Evolutionary conservation across 192 early-diverging fungal species (phyloP), one percentile per base, ranked within the genome.

Genomic region (Rhizophagus sp.): DNA sequence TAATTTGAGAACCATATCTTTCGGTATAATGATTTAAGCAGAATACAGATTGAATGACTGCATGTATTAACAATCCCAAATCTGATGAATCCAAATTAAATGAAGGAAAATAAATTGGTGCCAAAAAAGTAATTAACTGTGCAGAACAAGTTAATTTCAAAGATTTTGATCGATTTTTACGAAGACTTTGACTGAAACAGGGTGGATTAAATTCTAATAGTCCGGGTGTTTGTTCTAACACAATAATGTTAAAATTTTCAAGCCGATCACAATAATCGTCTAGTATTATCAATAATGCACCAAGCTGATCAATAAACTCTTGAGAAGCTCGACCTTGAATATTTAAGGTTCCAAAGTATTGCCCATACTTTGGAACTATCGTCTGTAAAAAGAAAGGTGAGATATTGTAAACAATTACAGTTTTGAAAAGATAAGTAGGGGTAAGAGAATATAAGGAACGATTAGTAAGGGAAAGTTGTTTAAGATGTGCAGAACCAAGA

Each of bases 391-490:
- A 69, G 33, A 44, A 69, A 39, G 17, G 34, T 13, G 67, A 69
- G 39, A 69, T 69, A 22, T 69, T 69, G 34, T 69, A 69, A 39
- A 33, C 67, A 36, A 69, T 8, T 69, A 69, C 67, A 69, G 67
- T 4, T 69, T 22, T 69, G 34, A 69, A 69, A 33, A 22, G 27
- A 39, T 69, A 69, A 17, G 34, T 33, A 6, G 67, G 34, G 19
- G 22, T 69, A 36, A 69, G 34, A 69, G 34, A 34, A 39, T 39
- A 19, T 22, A 69, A 33, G 34, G 34, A 69, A 69, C 36, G 67
- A 36, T 39, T 33, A 39, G 67, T 69, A 41, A 69, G 67, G 12
- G 67, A 69, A 69, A 69, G 67, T 69, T 69, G 67, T 69, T 69
- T 69, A 69, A 69, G 67, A 39, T 69, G 67, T 34, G 34, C 34